Conservation (phyloP, 768 basidiomycete genomes). For the Gymnopilus dilepis region DNA sequence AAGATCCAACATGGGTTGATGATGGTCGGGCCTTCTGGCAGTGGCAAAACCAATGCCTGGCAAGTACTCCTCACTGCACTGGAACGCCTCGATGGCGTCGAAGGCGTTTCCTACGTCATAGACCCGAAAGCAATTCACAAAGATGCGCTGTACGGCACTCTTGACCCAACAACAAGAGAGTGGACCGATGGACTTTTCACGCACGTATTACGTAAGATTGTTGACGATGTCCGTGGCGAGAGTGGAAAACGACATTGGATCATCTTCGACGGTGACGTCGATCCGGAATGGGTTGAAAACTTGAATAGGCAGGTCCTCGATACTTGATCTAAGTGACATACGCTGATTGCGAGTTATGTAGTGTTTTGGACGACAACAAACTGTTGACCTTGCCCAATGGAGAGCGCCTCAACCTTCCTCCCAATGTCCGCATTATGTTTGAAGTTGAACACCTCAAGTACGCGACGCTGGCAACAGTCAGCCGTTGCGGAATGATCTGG, state of each 20-base stretch:
- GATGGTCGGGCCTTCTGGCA: conserved; percentile 99
- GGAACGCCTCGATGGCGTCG: conserved; percentile 88
- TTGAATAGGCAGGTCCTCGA: conserved; percentile 82
- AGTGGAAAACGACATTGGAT: conserved; percentile 98
- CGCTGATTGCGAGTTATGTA: conserved; percentile 34
- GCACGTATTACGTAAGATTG: conserved; percentile 95
- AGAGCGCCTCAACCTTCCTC: conserved; percentile 94
- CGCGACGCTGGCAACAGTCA: conserved; percentile 97
- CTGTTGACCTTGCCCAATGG: conserved; percentile 96
- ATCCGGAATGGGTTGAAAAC: conserved; percentile 99
- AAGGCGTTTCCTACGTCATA: conserved; percentile 95
- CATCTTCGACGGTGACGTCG: conserved; percentile 98
- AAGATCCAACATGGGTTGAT: conserved; percentile 99
- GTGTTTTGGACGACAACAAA: conserved; percentile 99
- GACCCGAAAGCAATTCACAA: conserved; percentile 99
- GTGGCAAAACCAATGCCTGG: conserved; percentile 97
- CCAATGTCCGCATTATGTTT: conserved; percentile 99
- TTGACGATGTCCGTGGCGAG: conserved; percentile 98
- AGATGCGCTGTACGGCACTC: conserved; percentile 94
- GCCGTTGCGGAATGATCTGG: conserved; percentile 99
- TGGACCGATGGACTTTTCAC: conserved; percentile 99
- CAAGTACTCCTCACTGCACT: conserved; percentile 89
- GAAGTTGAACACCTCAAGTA: conserved; percentile 98
- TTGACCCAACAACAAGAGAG: conserved; percentile 96
- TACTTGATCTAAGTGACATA: background rate